Conservation (phyloP, 371 early-diverging fungal genomes). For the Thermomucor indicae-seudaticae region DNA sequence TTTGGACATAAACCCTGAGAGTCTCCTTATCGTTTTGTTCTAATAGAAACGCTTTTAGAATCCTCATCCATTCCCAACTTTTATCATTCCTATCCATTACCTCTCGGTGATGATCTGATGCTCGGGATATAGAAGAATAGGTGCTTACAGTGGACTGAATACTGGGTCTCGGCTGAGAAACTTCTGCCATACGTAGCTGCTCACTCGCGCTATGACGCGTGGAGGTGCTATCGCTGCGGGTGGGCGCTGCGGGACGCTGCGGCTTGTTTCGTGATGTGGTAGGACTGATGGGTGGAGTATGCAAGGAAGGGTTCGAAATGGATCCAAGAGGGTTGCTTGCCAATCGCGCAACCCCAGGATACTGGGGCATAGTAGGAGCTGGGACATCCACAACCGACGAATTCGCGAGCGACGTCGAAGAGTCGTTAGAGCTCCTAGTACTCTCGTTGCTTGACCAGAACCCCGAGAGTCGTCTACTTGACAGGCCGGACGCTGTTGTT, state of each 20-base stretch:
- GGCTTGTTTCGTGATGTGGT: slow-evolving; percentile 8
- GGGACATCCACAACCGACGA: slow-evolving; percentile 13
- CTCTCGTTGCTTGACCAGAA: slow-evolving; percentile 33
- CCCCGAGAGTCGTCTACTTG: slow-evolving; percentile 20
- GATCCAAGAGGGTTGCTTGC: slow-evolving; percentile 24
- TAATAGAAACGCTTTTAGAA: slow-evolving; percentile 2
- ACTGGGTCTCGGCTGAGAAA: too few species aligned
- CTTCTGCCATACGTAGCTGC: too few species aligned
- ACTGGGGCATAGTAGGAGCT: slow-evolving; percentile 25
- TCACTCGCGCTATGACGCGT: too few species aligned
- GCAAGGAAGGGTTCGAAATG: slow-evolving; percentile 21
- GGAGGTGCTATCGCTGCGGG: too few species aligned
- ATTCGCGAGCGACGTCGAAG: slow-evolving; percentile 18
- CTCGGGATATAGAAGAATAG: too few species aligned
- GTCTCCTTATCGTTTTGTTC: slow-evolving; percentile 13
- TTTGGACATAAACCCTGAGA: slow-evolving; percentile 36
- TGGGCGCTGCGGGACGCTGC: too few species aligned
- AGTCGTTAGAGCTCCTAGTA: slow-evolving; percentile 29
- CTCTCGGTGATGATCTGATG: neutral
- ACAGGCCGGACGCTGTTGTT: slow-evolving; percentile 16
- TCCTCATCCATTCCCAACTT: too few species aligned
- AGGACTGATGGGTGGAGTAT: slow-evolving; percentile 22
- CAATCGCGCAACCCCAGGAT: slow-evolving; percentile 31
- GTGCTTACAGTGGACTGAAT: too few species aligned
- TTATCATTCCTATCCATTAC: too few species aligned